Evolutionary conservation across 1,139 yeast species (phyloP).

Genomic region (Geotrichum klebahnii): DNA sequence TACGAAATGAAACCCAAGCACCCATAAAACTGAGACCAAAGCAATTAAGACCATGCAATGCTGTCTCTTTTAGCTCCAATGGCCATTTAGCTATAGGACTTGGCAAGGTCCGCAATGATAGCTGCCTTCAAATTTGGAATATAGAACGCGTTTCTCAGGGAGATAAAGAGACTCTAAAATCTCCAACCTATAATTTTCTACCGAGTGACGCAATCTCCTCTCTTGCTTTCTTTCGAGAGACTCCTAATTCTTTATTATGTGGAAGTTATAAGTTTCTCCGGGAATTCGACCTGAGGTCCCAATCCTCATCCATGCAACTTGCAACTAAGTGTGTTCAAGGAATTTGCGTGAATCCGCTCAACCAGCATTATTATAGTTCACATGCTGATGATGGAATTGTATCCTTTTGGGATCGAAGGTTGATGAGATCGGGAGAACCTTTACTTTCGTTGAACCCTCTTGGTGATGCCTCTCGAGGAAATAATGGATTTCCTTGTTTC

Average conservation of each 20-base stretch:
- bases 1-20: slow-evolving; percentile 41
- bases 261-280: slow-evolving; percentile 77
- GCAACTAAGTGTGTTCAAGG: slow-evolving; percentile 73
- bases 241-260: slow-evolving; percentile 55
- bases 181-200: slow-evolving; percentile 57
- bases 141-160: slow-evolving; percentile 45
- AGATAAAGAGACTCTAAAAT: slow-evolving; percentile 19
- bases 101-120: slow-evolving; percentile 76
- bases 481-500: slow-evolving; percentile 61
- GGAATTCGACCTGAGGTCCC: slow-evolving; percentile 69
- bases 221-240: slow-evolving; percentile 60
- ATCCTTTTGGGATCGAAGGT: slow-evolving; percentile 84
- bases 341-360: slow-evolving; percentile 64
- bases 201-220: slow-evolving; percentile 74
- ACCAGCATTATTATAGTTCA: slow-evolving; percentile 62
- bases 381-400: slow-evolving; percentile 80
- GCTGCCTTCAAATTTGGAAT: slow-evolving; percentile 78
- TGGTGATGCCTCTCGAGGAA: slow-evolving; percentile 58
- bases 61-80: slow-evolving; percentile 62
- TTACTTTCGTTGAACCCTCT: slow-evolving; percentile 50
- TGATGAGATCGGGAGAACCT: slow-evolving; percentile 40
- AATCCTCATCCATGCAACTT: slow-evolving; percentile 68
- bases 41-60: slow-evolving; percentile 70
- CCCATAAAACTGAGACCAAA: slow-evolving; percentile 55
- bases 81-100: slow-evolving; percentile 73